Base-by-base conservation (phyloP, 1,139 yeast genomes). In the Lodderomyces orthopsilosis region DNA sequence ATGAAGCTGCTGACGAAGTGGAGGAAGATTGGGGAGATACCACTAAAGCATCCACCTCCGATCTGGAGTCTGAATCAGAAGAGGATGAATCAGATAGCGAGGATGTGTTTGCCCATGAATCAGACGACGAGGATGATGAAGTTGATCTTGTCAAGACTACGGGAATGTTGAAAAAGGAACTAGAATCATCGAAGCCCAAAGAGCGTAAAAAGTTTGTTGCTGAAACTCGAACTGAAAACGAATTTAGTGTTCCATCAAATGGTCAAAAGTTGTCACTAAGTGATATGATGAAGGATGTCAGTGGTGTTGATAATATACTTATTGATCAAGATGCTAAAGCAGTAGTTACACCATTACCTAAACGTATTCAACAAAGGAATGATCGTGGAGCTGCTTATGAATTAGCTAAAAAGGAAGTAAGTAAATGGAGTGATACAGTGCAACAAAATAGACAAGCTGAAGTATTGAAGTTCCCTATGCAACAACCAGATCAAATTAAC, bases 371-470 rank as follows among this genome's bases (percentile, higher is more conserved):
- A 63, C 79, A 87, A 53, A 80, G 95, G 57, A 79, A 86, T 52
- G 96, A 91, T 54, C 79, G 98, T 58, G 76, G 75, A 49, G 98
- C 94, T 1, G 98, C 98, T 0, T 91, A 87, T 59, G 95, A 87
- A 44, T 77, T 93, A 26, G 82, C 96, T 41, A 89, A 84, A 52
- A 85, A 85, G 41, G 96, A 93, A 57, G 87, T 93, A 4, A 75
- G 81, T 47, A 86, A 85, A 63, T 93, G 98, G 98, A 79, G 82
- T 47, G 96, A 89, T 43, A 79, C 85, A 0, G 90, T 93, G 12
- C 81, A 82, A 50, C 76, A 80, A 45, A 85, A 88, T 55, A 79
- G 96, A 54, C 80, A 81, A 48, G 95, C 96, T 1, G 97, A 91
- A 55, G 91, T 85, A 43, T 67, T 93, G 41, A 77, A 79, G 45